A percentile compares a stretch with the other conserved stretches of the same genome.
phyloP scores from a whole-genome alignment of 2,329 filamentous ascomycete species.

The Pseudopyrenochaeta lycopersici region DNA sequence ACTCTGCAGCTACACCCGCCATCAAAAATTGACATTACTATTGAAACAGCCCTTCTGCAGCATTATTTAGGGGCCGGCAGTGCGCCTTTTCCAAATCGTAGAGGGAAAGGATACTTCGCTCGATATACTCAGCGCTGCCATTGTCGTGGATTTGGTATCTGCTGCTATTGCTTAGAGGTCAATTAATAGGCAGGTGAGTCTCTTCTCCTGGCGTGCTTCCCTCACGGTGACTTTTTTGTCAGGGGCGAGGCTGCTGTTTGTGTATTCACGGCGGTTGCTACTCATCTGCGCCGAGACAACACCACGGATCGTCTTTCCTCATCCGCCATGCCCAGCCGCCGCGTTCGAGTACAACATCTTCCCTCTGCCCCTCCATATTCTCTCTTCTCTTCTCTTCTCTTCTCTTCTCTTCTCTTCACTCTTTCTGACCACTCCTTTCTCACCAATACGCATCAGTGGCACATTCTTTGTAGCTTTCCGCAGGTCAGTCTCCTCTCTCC shows the following conservation, averaged over 20 bases:
- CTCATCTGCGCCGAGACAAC: slow-evolving; percentile 24
- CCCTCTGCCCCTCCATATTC: slow-evolving; percentile 16
- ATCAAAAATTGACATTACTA: slow-evolving; percentile 42
- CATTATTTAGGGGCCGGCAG: slow-evolving; percentile 34
- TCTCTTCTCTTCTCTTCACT: slow-evolving; percentile 38
- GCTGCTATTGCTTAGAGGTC: slow-evolving; percentile 16
- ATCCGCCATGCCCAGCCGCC: slow-evolving; percentile 31
- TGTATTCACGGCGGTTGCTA: slow-evolving; percentile 22
- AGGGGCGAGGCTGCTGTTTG: slow-evolving; percentile 28
- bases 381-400: slow-evolving; percentile 28
- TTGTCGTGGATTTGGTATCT: slow-evolving; percentile 21
- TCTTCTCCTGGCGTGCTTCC: slow-evolving; percentile 10
- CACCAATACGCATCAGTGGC: slow-evolving; percentile 54
- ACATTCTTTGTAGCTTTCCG: slow-evolving; percentile 57
- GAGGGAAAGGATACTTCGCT: slow-evolving; percentile 3
- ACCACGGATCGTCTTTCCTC: slow-evolving; percentile 38
- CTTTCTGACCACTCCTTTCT: slow-evolving; percentile 49
- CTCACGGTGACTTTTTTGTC: slow-evolving; percentile 20
- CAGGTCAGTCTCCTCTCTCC: slow-evolving; percentile 38
- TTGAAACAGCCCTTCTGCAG: slow-evolving; percentile 43
- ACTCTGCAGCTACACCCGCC: slow-evolving; percentile 33
- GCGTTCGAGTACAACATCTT: slow-evolving; percentile 25
- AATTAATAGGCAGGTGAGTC: slow-evolving; percentile 34
- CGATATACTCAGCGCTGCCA: slow-evolving; percentile 1
- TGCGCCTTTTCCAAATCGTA: neutral